Evolutionary conservation across 305 asterid species (phyloP), one percentile per base, ranked within the genome.

Genomic region (Solanum chacoense): DNA sequence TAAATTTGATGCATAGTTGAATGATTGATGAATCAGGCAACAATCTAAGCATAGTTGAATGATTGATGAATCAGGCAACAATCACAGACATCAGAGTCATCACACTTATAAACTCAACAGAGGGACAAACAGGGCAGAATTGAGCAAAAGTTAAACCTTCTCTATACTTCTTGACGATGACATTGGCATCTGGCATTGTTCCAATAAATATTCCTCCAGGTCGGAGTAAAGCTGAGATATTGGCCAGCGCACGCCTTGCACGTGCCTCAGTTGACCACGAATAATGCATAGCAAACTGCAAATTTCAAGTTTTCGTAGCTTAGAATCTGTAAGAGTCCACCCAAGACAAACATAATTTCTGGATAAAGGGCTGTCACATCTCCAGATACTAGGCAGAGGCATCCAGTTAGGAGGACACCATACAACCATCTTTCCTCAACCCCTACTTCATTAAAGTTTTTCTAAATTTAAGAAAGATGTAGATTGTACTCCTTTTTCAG

Each of bases 221-320:
- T 28, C 99, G 98, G 87, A 97, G 98, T 91, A 97, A 94, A 90
- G 98, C 97, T 79, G 99, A 96, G 86, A 97, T 95, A 92, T 97
- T 96, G 74, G 99, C 96, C 93, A 97, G 93, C 71, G 99, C 98
- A 76, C 96, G 93, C 55, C 99, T 92, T 78, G 99, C 99, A 90
- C 98, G 98, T 84, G 98, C 98, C 93, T 97, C 99, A 13, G 99
- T 95, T 34, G 99, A 97, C 99, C 99, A 97, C 14, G 99, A 97
- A 91, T 97, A 97, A 91, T 97, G 99, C 99, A 97, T 91, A 50
- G 99, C 99, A 93, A 97, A 96, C 99, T 97, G 96, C 93, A 93
- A 88, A 40, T 10, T 84, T 84, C 73, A 31, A 84, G 32, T 84
- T 42, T 16, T 80, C 24, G 35, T 28, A 18, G 67, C 35, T 84